Evolutionary conservation across 116 monocot genomes (phyloP).

Genomic region (Phalaenopsis hybrid): DNA sequence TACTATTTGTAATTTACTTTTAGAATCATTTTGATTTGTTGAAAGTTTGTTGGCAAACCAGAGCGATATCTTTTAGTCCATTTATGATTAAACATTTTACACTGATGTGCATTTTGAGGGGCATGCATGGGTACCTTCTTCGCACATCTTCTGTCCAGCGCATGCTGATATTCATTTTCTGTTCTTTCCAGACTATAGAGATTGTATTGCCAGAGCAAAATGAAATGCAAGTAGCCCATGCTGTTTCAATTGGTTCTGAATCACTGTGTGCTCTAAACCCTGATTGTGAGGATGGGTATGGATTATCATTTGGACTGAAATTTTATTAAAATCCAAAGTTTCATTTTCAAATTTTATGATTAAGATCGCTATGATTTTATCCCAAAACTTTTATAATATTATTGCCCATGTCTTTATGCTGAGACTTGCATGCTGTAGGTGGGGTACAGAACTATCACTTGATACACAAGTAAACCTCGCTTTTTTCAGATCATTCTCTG

Average conservation of each 20-base stretch:
- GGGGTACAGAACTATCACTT: constrained; percentile 41
- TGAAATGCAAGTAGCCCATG: constrained; percentile 74
- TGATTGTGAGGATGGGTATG: constrained; percentile 67
- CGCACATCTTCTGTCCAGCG: background rate
- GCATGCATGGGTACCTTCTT: background rate
- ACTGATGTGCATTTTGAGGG: background rate
- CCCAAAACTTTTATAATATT: background rate
- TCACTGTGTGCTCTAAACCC: constrained; percentile 59
- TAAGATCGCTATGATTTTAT: background rate
- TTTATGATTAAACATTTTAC: background rate
- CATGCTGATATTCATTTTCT: constrained; percentile 15
- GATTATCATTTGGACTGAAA: background rate
- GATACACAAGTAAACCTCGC: constrained; percentile 78
- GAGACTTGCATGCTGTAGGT: constrained; percentile 32
- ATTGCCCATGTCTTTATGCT: background rate
- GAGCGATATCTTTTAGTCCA: background rate
- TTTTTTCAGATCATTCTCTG: constrained; percentile 68
- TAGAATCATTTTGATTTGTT: background rate
- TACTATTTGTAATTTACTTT: background rate
- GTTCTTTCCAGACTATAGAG: constrained; percentile 52
- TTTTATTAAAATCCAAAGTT: constrained; percentile 11
- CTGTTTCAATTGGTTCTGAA: constrained; percentile 94
- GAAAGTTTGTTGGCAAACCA: background rate
- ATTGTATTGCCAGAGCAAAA: constrained; percentile 80
- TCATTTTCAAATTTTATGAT: background rate